Percentiles rank a stretch among this genome's conserved stretches.
Conservation (phyloP, 2,329 filamentous ascomycete genomes). For the Plectosphaerella plurivora region DNA sequence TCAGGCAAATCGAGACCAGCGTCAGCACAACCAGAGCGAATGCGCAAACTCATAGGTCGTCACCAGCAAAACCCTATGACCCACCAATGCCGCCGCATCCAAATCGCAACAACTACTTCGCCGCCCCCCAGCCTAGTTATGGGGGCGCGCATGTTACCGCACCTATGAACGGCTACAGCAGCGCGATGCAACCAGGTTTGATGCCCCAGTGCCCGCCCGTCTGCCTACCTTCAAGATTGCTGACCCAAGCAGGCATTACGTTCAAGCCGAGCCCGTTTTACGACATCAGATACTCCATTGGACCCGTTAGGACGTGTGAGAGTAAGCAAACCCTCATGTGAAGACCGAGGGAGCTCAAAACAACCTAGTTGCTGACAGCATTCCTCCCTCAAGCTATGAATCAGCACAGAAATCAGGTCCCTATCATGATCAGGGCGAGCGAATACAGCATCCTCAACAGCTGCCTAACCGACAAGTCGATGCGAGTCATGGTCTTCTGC, state of each 20-base stretch:
- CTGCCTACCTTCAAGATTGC: no score
- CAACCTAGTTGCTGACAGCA: constrained; percentile 9
- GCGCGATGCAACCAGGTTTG: constrained; percentile 12
- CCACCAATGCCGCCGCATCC: background rate
- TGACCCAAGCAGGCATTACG: constrained; percentile 5
- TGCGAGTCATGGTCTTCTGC: constrained; percentile 81
- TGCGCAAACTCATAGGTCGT: background rate
- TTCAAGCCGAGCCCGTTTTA: constrained; percentile 84
- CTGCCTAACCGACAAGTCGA: constrained; percentile 54
- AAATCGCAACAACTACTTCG: background rate
- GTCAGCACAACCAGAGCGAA: constrained; percentile 20
- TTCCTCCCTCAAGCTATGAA: constrained; percentile 49
- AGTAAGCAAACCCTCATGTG: constrained; percentile 43
- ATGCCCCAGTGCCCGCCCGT: no score
- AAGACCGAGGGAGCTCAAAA: no score
- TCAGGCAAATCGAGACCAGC: constrained; percentile 39
- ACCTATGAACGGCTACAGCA: background rate
- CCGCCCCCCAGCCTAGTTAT: no score
- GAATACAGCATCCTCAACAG: constrained; percentile 48
- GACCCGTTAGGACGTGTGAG: constrained; percentile 64
- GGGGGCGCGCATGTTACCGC: no score
- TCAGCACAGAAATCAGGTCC: constrained; percentile 45
- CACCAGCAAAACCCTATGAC: background rate
- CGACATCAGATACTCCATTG: constrained; percentile 60
- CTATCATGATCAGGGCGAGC: constrained; percentile 40